Evolutionary conservation across 2,329 filamentous ascomycete species (phyloP).

Genomic region (Sporothrix pseudoabietina): DNA sequence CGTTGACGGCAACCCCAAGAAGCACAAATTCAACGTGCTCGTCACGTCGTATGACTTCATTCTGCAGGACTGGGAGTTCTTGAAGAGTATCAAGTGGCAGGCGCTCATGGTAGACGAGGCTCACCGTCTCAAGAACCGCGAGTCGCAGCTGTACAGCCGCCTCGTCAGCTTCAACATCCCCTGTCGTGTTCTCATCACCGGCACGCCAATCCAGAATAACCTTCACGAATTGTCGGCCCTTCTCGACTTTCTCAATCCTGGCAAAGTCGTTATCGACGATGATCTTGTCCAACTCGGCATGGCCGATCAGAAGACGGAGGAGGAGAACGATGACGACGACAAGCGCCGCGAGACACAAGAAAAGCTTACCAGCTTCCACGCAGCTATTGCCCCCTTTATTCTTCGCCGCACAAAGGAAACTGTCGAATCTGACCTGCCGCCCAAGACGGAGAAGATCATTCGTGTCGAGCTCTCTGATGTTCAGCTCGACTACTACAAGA

Average conservation of each 20-base stretch:
- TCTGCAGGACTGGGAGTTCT: conserved; percentile 77
- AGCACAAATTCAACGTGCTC: conserved; percentile 95
- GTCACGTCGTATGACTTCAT: conserved; percentile 98
- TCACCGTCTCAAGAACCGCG: conserved; percentile 92
- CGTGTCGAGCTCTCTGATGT: conserved; percentile 95
- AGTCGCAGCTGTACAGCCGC: conserved; percentile 88
- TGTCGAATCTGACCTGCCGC: conserved; percentile 92
- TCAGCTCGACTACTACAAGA: conserved; percentile 98
- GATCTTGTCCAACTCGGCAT: conserved; percentile 77
- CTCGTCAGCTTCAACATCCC: conserved; percentile 84
- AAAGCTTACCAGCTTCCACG: conserved; percentile 83
- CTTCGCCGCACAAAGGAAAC: conserved; percentile 95
- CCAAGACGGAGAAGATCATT: conserved; percentile 98
- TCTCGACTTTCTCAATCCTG: conserved; percentile 97
- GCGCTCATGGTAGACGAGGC: conserved; percentile 96
- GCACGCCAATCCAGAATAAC: conserved; percentile 97
- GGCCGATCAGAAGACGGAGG: conserved; percentile 40
- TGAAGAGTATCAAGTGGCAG: conserved; percentile 95
- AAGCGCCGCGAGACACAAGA: conserved; percentile 75
- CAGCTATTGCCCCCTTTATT: conserved; percentile 89
- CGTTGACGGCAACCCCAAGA: conserved; percentile 80
- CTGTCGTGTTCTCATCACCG: conserved; percentile 89
- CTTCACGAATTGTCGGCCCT: conserved; percentile 88
- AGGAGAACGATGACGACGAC: conserved; percentile 42
- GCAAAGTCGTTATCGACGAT: conserved; percentile 85